A percentile compares a stretch with the other conserved stretches of the same genome.
Evolutionary conservation across 768 basidiomycete species (phyloP).

Genomic region (Lentinula sp.): DNA sequence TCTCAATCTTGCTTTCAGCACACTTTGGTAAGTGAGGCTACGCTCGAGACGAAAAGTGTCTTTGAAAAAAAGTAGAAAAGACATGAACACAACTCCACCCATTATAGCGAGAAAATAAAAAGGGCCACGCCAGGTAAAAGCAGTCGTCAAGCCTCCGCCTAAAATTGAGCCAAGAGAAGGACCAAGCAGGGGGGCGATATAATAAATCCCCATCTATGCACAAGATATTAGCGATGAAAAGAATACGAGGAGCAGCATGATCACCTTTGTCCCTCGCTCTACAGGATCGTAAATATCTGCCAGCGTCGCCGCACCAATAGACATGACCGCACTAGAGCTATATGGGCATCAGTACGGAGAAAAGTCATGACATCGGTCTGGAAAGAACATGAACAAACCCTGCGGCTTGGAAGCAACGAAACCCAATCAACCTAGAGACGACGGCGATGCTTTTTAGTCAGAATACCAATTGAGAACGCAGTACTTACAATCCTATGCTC

Average conservation of each 20-base stretch:
- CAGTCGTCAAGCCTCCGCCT: slow-evolving; percentile 62
- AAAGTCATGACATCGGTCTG: neutral
- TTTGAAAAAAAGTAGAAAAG: slow-evolving; percentile 64
- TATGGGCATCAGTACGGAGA: slow-evolving; percentile 10
- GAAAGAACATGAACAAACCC: slow-evolving; percentile 35
- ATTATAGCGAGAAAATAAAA: slow-evolving; percentile 80
- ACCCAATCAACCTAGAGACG: slow-evolving; percentile 44
- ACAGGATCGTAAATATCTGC: slow-evolving; percentile 74
- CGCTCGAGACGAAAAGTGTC: slow-evolving; percentile 84
- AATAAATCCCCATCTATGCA: slow-evolving; percentile 67
- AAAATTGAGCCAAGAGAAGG: slow-evolving; percentile 67
- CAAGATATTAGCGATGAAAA: neutral
- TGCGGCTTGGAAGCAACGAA: slow-evolving; percentile 62
- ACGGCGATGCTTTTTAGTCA: neutral
- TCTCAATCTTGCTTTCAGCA: slow-evolving; percentile 40
- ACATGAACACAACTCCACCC: slow-evolving; percentile 43
- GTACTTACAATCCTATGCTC: slow-evolving; percentile 40
- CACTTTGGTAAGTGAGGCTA: slow-evolving; percentile 71
- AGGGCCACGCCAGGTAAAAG: slow-evolving; percentile 70
- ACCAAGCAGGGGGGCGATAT: slow-evolving; percentile 73
- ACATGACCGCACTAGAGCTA: slow-evolving; percentile 60
- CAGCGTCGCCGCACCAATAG: slow-evolving; percentile 72
- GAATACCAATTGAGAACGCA: neutral
- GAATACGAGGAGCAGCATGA: neutral
- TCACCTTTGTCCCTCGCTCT: slow-evolving; percentile 62